Base-by-base conservation (phyloP, 208 protist species). In the Leishmania tarentolae region DNA sequence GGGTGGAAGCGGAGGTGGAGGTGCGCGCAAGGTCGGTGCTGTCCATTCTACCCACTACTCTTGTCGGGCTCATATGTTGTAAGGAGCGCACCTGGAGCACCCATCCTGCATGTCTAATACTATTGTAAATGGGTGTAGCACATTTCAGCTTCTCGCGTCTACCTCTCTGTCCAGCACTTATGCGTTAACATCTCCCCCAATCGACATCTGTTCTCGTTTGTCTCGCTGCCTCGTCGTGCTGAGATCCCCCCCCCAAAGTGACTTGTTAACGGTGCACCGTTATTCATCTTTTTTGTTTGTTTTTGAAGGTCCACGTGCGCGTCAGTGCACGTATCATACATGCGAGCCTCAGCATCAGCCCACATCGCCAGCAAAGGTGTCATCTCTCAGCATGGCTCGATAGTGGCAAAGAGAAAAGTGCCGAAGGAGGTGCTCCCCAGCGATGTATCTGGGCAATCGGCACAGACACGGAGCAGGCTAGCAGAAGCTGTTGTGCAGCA, bases 401-500 rank as follows among this genome's bases (percentile, higher is more conserved):
- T 66, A 37, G 31, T 15, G 5, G 46, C 46, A 31, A 44, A 40
- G 57, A 52, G 28, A 11, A 79, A 72, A 50, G 31, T 57, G 72
- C 56, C 50, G 21, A 77, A 68, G 74, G 74, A 50, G 19, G 52
- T 31, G 53, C 24, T 9, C 24, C 24, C 24, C 40, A 24, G 37
- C 24, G 40, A 21, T 13, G 35, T 63, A 28, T n/a, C 50, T n/a
- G 31, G 50, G 72, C 72, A 76, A 11, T 56, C 69, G 28, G 9
- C 13, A 2, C 3, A 13, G 11, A 56, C 50, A 17, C 82, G 77
- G 4, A 79, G 53, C 53, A 46, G 53, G 21, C 77, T 61, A 21
- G 77, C 72, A 1, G 73, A 85, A 42, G 82, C 77, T n/a, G n/a
- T 79, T 5, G 77, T 85, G 47, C 82, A 40, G 5, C 77, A 85